phyloP scores from a whole-genome alignment of 2,329 filamentous ascomycete species.

The Colletotrichum cuscutae region DNA sequence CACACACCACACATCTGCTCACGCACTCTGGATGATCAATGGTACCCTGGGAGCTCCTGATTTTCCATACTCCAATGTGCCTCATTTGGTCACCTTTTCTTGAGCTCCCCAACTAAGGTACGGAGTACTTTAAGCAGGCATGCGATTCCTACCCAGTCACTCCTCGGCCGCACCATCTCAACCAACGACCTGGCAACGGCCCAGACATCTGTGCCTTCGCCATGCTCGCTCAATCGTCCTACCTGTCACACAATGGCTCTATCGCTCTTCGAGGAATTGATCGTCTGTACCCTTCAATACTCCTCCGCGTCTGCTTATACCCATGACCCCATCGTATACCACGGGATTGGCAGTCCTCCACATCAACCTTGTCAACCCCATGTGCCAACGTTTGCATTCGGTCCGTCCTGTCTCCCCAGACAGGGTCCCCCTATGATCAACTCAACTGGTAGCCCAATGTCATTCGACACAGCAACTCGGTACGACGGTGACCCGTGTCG shows the following conservation, averaged over 20 bases:
- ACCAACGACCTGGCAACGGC: neutral
- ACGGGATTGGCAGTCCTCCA: conserved; percentile 27
- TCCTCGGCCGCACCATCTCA: neutral
- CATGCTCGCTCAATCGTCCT: neutral
- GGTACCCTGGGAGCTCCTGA: conserved; percentile 8
- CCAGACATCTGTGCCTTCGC: neutral
- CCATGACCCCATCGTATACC: conserved; percentile 10
- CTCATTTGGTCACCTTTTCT: neutral
- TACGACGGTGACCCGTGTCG: conserved; percentile 12
- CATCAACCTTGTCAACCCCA: conserved; percentile 25
- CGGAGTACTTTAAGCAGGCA: neutral
- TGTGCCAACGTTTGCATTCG: conserved; percentile 33
- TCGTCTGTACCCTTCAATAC: conserved; percentile 1
- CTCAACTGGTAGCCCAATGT: conserved; percentile 20
- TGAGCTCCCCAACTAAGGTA: neutral
- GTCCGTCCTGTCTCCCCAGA: conserved; percentile 27
- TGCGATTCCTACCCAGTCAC: neutral
- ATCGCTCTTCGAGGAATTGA: conserved; percentile 4
- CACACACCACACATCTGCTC: neutral
- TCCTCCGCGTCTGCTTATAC: conserved; percentile 11
- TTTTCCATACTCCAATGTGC: neutral
- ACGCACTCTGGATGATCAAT: conserved; percentile 7
- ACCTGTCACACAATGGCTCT: neutral
- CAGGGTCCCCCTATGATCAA: neutral
- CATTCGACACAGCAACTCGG: conserved; percentile 21